Base-by-base conservation (phyloP, 352 stramenopile species). In the Pythium dissimile region DNA sequence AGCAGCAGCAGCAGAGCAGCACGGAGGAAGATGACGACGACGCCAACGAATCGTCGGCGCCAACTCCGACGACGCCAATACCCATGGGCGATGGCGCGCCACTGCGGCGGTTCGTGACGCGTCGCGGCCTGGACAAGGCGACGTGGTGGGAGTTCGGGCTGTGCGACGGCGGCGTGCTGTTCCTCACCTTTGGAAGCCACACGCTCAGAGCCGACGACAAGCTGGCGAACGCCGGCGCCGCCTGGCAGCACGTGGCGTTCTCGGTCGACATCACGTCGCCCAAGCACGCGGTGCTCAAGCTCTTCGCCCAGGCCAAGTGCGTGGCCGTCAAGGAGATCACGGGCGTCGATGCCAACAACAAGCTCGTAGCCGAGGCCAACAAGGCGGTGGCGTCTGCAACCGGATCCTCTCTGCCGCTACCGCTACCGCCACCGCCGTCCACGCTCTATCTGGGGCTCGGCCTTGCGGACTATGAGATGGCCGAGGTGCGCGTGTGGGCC, bases 401-500 rank as follows among this genome's bases (percentile, higher is more conserved):
- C 15, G 15, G 16, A 52, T 50, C 37, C 21, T 21, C 1, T 24
- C 59, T 6, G 43, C 35, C 15, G 20, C 27, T n/a, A 28, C 32
- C 18, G 15, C 27, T 59, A 16, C 54, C 43, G 20, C 63, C 69
- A 10, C 72, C 74, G 38, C 54, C 67, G 13, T 86, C 80, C 21
- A 74, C 65, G 35, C 18, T 92, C 54, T 35, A 75, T 24, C 56
- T 91, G 13, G 84, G 80, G 11, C 69, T 54, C 42, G 45, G 64
- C 15, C 49, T 94, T 53, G 48, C 59, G 1, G 76, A 84, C 55
- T 86, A 72, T 38, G 77, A 92, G 37, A 65, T 92, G 64, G 88
- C 82, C 1, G 84, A 94, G 48, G 77, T 92, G 38, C 73, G 82
- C n/a, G 52, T 92, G 9, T 94, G 82, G 84, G 82, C 84, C 0